These are phyloP conservation scores for Zygosaccharomyces siamensis DNA, from an alignment of 805 yeast species.

Conservation along the genomic window DNA sequence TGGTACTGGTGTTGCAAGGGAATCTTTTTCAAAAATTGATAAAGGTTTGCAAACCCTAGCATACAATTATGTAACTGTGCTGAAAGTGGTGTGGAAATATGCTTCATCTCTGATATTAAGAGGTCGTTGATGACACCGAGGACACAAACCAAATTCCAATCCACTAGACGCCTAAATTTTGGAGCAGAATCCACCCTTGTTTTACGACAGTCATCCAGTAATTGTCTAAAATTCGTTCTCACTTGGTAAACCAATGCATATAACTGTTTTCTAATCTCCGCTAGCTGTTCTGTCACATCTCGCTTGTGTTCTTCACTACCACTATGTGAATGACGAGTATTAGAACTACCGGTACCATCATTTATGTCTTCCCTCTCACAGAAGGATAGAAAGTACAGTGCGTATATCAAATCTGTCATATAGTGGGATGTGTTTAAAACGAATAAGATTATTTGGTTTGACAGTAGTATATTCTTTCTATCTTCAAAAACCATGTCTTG, in stretches of 20 bases:
- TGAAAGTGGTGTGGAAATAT: slow-evolving; percentile 8
- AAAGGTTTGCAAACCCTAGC: slow-evolving; percentile 24
- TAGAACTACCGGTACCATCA: not conserved
- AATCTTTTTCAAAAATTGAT: slow-evolving; percentile 21
- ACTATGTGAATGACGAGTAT: not conserved
- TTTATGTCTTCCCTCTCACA: slow-evolving; percentile 9
- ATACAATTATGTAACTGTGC: slow-evolving; percentile 23
- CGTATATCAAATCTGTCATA: slow-evolving; percentile 25
- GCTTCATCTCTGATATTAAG: slow-evolving; percentile 13
- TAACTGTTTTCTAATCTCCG: slow-evolving; percentile 13
- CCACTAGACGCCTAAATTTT: slow-evolving; percentile 14
- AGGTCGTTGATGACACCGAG: slow-evolving; percentile 14
- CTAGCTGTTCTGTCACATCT: slow-evolving; percentile 10
- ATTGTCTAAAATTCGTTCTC: slow-evolving; percentile 12
- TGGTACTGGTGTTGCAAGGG: slow-evolving; percentile 19
- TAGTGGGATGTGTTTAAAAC: slow-evolving; percentile 22
- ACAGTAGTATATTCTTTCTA: slow-evolving; percentile 14
- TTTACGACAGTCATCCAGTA: slow-evolving; percentile 13
- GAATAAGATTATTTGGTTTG: slow-evolving; percentile 19
- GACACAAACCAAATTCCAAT: slow-evolving; percentile 14
- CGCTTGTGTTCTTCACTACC: slow-evolving; percentile 4
- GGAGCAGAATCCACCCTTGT: slow-evolving; percentile 14
- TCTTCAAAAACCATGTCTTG: slow-evolving; percentile 10
- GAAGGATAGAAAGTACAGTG: slow-evolving; percentile 17
- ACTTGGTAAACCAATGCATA: slow-evolving; percentile 13